Percentiles rank a stretch among this genome's conserved stretches.
phyloP scores from a whole-genome alignment of 23 red algal species.

The Gracilaria domingensis region DNA sequence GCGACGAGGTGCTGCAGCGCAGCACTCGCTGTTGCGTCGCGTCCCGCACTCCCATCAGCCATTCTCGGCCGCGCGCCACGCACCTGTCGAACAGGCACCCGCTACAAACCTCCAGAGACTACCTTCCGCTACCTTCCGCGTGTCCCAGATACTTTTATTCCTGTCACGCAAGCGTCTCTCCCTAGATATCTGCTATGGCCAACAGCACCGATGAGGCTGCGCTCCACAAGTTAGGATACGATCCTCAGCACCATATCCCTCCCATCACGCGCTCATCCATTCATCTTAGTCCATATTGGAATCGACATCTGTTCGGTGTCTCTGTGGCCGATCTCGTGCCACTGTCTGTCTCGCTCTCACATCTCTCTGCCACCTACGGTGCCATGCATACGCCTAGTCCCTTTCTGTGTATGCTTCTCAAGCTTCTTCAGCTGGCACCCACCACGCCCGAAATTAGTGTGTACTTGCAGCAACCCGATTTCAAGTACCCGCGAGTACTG shows the following conservation, averaged over 20 bases:
- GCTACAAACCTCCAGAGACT: too few relatives aligned
- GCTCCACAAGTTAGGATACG: constrained; percentile 70
- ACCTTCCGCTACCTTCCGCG: too few relatives aligned
- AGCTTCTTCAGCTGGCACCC: constrained; percentile 87
- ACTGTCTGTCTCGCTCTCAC: constrained; percentile 54
- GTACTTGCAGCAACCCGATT: constrained; percentile 76
- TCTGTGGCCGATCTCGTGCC: constrained; percentile 76
- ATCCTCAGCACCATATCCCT: constrained; percentile 84
- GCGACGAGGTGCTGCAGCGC: too few relatives aligned
- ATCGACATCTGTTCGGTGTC: constrained; percentile 75
- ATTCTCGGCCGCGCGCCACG: too few relatives aligned
- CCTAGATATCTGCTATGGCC: constrained; percentile 42
- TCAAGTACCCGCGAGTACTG: constrained; percentile 86
- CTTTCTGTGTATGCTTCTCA: constrained; percentile 93
- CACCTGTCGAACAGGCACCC: too few relatives aligned
- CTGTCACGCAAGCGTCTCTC: neutral
- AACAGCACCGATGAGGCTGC: constrained; percentile 84
- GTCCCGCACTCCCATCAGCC: too few relatives aligned
- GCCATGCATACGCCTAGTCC: constrained; percentile 62
- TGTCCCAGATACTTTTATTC: too few relatives aligned
- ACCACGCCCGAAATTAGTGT: constrained; percentile 41
- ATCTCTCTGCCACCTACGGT: constrained; percentile 51
- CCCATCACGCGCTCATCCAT: constrained; percentile 73
- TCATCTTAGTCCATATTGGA: constrained; percentile 82
- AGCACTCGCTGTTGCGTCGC: too few relatives aligned